phyloP scores from a whole-genome alignment of 805 yeast genomes.

The Alloascoidea africana region DNA sequence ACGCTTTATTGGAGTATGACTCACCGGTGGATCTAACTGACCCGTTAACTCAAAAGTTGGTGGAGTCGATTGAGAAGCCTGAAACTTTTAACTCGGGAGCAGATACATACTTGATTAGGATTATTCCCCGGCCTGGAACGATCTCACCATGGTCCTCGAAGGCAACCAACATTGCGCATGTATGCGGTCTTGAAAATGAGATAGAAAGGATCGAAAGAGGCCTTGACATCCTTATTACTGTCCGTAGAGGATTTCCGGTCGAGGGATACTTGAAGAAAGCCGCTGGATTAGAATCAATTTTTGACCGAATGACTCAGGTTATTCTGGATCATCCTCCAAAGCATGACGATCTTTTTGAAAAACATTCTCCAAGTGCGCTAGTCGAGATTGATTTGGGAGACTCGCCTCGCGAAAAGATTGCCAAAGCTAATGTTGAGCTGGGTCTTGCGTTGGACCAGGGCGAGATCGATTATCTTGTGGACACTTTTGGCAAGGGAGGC shows the following conservation, averaged over 20 bases:
- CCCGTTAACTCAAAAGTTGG: constrained; percentile 24
- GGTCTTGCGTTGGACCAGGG: constrained; percentile 93
- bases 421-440: constrained; percentile 62
- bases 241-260: constrained; percentile 57
- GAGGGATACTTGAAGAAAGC: constrained; percentile 35
- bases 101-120: constrained; percentile 43
- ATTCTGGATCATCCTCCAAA: constrained; percentile 42
- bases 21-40: constrained; percentile 40
- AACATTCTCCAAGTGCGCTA: constrained; percentile 71
- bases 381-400: constrained; percentile 53
- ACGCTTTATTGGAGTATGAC: constrained; percentile 63
- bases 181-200: constrained; percentile 62
- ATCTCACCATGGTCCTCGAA: constrained; percentile 99
- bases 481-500: constrained; percentile 62
- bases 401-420: constrained; percentile 37
- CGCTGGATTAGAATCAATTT: constrained; percentile 53
- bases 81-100: constrained; percentile 17
- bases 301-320: constrained; percentile 89
- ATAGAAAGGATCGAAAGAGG: constrained; percentile 90
- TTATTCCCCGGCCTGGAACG: constrained; percentile 89
- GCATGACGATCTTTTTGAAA: constrained; percentile 57
- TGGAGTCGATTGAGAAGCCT: constrained; percentile 16
- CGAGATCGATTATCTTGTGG: constrained; percentile 76
- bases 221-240: constrained; percentile 52
- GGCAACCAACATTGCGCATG: constrained; percentile 88